These are phyloP conservation scores for Apophysomyces ossiformis DNA, from an alignment of 371 early-diverging fungal species.

Conservation along the genomic window DNA sequence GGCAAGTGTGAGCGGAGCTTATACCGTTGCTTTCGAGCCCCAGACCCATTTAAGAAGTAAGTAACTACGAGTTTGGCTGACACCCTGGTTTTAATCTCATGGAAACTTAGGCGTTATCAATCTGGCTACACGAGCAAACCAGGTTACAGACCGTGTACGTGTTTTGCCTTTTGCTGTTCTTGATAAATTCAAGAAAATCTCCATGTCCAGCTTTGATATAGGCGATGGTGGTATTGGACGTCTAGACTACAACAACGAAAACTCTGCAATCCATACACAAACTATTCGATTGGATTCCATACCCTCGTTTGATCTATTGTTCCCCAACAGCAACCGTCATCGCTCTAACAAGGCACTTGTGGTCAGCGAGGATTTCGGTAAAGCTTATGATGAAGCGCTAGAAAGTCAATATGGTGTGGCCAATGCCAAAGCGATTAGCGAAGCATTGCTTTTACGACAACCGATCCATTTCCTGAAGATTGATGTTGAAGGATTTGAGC, in stretches of 20 bases:
- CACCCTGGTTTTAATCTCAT: not conserved
- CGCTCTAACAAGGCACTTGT: slow-evolving; percentile 24
- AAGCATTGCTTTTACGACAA: slow-evolving; percentile 34
- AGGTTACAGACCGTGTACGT: slow-evolving; percentile 41
- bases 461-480: slow-evolving; percentile 56
- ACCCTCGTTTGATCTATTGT: slow-evolving; percentile 41
- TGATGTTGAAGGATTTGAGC: slow-evolving; percentile 55
- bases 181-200: slow-evolving; percentile 42
- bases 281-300: slow-evolving; percentile 48
- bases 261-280: slow-evolving; percentile 41
- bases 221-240: slow-evolving; percentile 51
- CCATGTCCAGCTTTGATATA: slow-evolving; percentile 45
- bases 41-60: slow-evolving; percentile 51
- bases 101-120: slow-evolving; percentile 42
- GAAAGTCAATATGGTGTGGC: slow-evolving; percentile 11
- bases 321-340: slow-evolving; percentile 20
- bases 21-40: slow-evolving; percentile 53
- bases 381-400: slow-evolving; percentile 31
- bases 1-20: slow-evolving; percentile 50
- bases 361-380: slow-evolving; percentile 33
- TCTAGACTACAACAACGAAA: slow-evolving; percentile 33
- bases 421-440: slow-evolving; percentile 4
- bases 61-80: not conserved
- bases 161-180: slow-evolving; percentile 51
- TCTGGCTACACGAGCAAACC: slow-evolving; percentile 43